Evolutionary conservation across 1,284 basidiomycete species (phyloP).

Genomic region (Phylloboletellus chloephorus): DNA sequence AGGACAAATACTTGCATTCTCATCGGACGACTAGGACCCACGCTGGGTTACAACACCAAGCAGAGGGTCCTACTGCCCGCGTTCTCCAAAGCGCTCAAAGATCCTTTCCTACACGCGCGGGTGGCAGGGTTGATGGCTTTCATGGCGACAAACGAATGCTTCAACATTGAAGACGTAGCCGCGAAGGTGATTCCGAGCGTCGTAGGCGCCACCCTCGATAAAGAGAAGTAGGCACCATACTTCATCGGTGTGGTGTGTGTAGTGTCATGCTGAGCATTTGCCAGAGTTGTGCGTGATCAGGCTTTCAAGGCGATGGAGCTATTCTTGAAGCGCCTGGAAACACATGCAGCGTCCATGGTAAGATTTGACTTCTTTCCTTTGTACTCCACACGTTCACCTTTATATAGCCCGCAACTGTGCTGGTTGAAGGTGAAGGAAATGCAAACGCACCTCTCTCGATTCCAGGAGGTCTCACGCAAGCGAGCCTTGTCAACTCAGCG

Average conservation of each 20-base stretch:
- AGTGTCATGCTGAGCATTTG: slow-evolving; percentile 7
- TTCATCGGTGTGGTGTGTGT: not conserved
- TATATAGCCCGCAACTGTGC: slow-evolving; percentile 63
- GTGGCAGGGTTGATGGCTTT: slow-evolving; percentile 95
- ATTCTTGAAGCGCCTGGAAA: slow-evolving; percentile 81
- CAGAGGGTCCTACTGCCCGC: slow-evolving; percentile 95
- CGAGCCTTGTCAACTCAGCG: slow-evolving; percentile 74
- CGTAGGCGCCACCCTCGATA: slow-evolving; percentile 76
- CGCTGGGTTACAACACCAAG: slow-evolving; percentile 83
- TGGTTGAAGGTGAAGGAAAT: slow-evolving; percentile 37
- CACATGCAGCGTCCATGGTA: slow-evolving; percentile 76
- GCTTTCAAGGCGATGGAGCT: slow-evolving; percentile 88
- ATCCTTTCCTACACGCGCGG: slow-evolving; percentile 88
- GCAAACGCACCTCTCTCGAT: slow-evolving; percentile 29
- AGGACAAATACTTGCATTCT: slow-evolving; percentile 98
- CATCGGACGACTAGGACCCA: slow-evolving; percentile 85
- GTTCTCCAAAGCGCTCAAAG: slow-evolving; percentile 87
- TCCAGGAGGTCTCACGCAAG: slow-evolving; percentile 38
- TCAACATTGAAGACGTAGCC: slow-evolving; percentile 85
- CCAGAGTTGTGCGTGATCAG: slow-evolving; percentile 84
- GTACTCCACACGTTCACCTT: not conserved
- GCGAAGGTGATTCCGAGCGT: slow-evolving; percentile 85
- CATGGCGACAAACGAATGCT: slow-evolving; percentile 92
- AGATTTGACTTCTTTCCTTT: slow-evolving; percentile 11
- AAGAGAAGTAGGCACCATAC: slow-evolving; percentile 64